These are phyloP conservation scores for Elsinoe australis DNA, from an alignment of 2,329 filamentous ascomycete species.

Conservation along the genomic window DNA sequence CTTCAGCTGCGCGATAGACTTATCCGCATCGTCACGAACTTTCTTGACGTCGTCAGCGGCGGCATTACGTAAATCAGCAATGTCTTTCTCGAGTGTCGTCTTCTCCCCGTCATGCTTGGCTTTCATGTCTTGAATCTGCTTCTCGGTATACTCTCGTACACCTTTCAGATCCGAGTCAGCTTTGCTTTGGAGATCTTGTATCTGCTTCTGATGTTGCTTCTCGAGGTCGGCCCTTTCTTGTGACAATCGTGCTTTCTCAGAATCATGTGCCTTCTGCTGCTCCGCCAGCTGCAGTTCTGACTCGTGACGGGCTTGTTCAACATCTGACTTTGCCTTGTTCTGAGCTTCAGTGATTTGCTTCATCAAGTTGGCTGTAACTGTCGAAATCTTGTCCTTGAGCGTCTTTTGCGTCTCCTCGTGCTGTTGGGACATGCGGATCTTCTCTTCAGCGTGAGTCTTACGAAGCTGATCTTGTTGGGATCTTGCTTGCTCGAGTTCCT, in stretches of 20 bases:
- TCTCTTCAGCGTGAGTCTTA: slow-evolving; percentile 16
- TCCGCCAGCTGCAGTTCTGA: background rate
- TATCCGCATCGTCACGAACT: background rate
- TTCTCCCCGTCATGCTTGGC: slow-evolving; percentile 13
- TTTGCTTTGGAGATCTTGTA: background rate
- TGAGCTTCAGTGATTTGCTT: slow-evolving; percentile 11
- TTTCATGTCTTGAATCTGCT: slow-evolving; percentile 18
- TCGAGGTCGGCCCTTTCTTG: background rate
- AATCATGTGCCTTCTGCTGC: background rate
- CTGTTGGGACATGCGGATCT: background rate
- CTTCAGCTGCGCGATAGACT: slow-evolving; percentile 7
- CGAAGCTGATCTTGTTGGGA: slow-evolving; percentile 16
- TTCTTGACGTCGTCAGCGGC: background rate
- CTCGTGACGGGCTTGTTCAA: background rate
- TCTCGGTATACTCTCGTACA: slow-evolving; percentile 12
- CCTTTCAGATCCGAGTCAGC: slow-evolving; percentile 12
- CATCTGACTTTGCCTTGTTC: slow-evolving; percentile 6
- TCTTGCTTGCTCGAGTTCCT: slow-evolving; percentile 13
- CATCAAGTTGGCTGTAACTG: slow-evolving; percentile 3
- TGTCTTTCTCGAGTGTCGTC: background rate
- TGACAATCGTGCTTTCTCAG: background rate
- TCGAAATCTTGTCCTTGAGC: background rate
- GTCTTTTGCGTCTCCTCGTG: background rate
- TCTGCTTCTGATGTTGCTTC: background rate
- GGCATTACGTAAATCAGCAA: slow-evolving; percentile 2